These are phyloP conservation scores for Sugiyamaella japonica DNA, from an alignment of 1,139 yeast species.

Conservation along the genomic window DNA sequence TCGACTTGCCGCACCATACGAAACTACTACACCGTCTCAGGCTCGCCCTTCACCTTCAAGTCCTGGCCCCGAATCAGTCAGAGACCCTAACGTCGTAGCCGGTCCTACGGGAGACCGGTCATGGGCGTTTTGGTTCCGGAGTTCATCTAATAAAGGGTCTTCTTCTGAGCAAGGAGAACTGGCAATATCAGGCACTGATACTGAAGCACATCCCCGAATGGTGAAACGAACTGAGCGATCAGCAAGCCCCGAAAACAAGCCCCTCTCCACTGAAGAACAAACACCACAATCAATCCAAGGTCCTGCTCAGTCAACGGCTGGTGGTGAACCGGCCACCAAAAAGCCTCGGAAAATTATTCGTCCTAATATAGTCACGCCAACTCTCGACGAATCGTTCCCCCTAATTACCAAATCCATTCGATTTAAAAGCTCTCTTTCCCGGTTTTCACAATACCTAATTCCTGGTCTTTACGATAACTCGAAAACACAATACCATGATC, in stretches of 20 bases:
- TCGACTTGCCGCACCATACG: neutral
- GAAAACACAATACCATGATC: slow-evolving; percentile 26
- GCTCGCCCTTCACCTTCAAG: slow-evolving; percentile 11
- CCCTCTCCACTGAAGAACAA: neutral
- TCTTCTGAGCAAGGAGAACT: slow-evolving; percentile 37
- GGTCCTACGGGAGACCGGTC: slow-evolving; percentile 24
- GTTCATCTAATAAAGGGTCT: neutral
- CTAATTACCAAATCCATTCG: slow-evolving; percentile 29
- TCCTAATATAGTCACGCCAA: slow-evolving; percentile 38
- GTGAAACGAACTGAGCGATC: slow-evolving; percentile 24
- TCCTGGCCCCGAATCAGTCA: slow-evolving; percentile 10
- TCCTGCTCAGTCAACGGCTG: slow-evolving; percentile 3
- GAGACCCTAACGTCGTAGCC: slow-evolving; percentile 15
- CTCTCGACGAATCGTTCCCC: slow-evolving; percentile 34
- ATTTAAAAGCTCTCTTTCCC: slow-evolving; percentile 28
- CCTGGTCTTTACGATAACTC: slow-evolving; percentile 24
- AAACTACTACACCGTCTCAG: neutral
- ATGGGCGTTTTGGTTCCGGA: slow-evolving; percentile 41
- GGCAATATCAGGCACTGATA: slow-evolving; percentile 43
- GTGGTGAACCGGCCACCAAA: slow-evolving; percentile 17
- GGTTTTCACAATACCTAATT: slow-evolving; percentile 29
- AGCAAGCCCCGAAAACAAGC: slow-evolving; percentile 1
- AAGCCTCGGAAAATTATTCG: slow-evolving; percentile 20
- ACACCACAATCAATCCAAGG: neutral
- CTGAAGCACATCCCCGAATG: slow-evolving; percentile 38